Percentiles rank a stretch among this genome's conserved stretches.
Conservation (phyloP, 1,284 basidiomycete species). For the Boletus semigastroideus region DNA sequence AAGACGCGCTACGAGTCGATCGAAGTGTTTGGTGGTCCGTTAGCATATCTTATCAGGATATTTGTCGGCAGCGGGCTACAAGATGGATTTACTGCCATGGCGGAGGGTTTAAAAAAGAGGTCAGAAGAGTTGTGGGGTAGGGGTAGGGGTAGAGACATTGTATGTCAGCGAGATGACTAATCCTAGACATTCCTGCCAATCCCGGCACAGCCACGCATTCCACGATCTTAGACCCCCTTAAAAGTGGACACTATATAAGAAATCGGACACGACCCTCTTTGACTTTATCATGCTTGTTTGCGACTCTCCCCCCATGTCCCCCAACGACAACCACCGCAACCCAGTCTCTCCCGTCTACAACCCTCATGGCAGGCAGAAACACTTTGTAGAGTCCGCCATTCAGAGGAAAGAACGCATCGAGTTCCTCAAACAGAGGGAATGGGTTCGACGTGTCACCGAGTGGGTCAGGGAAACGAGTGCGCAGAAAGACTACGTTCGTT, state of each 20-base stretch:
- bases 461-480: constrained; percentile 36
- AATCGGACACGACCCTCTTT: constrained; percentile 13
- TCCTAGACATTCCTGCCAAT: constrained; percentile 30
- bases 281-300: constrained; percentile 23
- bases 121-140: too few species aligned
- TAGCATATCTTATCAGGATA: constrained; percentile 55
- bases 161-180: constrained; percentile 15
- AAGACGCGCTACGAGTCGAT: constrained; percentile 63
- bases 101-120: constrained; percentile 53
- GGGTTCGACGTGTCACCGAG: constrained; percentile 36
- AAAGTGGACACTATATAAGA: constrained; percentile 12
- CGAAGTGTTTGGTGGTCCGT: constrained; percentile 58
- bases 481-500: constrained; percentile 27
- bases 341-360: constrained; percentile 17
- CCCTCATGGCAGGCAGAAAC: constrained; percentile 27
- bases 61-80: constrained; percentile 45
- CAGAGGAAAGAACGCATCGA: constrained; percentile 36
- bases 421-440: constrained; percentile 34
- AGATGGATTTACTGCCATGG: constrained; percentile 53
- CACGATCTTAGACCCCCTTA: constrained; percentile 25
- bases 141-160: background rate
- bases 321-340: background rate
- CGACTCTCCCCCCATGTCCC: constrained; percentile 9
- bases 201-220: constrained; percentile 25
- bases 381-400: constrained; percentile 24